These are phyloP conservation scores for Diaporthe caulivora DNA, from an alignment of 2,329 filamentous ascomycete genomes.

Conservation along the genomic window DNA sequence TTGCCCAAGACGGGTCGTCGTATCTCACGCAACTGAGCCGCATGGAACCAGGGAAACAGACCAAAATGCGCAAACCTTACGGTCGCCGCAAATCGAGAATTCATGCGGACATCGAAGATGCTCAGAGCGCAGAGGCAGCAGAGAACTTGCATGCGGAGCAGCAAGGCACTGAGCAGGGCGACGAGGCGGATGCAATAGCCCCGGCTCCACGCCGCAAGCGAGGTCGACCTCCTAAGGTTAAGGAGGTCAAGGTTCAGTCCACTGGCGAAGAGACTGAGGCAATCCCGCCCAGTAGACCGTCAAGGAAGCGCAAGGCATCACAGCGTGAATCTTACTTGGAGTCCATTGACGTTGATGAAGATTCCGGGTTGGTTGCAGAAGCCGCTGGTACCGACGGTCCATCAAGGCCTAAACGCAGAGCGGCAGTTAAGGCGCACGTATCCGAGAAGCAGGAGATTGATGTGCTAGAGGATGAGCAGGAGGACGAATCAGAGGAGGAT, in stretches of 20 bases:
- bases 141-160: neutral
- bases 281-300: neutral
- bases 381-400: neutral
- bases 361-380: neutral
- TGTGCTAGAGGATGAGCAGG: neutral
- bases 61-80: conserved; percentile 4
- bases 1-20: conserved; percentile 10
- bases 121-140: neutral
- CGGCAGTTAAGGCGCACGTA: conserved; percentile 9
- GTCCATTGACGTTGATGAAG: neutral
- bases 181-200: neutral
- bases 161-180: neutral
- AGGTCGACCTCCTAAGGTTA: conserved; percentile 21
- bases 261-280: neutral
- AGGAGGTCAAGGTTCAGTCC: neutral
- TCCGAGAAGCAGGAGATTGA: neutral
- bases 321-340: conserved; percentile 29
- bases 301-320: conserved; percentile 37
- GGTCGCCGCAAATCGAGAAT: conserved; percentile 3
- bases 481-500: conserved; percentile 20
- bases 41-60: conserved; percentile 4
- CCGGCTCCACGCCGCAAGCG: neutral
- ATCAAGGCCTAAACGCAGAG: conserved; percentile 17
- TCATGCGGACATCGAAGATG: too few relatives aligned
- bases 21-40: conserved; percentile 28